Evolutionary conservation across 208 protist genomes (phyloP).

Genomic region (Leishmania braziliensis): DNA sequence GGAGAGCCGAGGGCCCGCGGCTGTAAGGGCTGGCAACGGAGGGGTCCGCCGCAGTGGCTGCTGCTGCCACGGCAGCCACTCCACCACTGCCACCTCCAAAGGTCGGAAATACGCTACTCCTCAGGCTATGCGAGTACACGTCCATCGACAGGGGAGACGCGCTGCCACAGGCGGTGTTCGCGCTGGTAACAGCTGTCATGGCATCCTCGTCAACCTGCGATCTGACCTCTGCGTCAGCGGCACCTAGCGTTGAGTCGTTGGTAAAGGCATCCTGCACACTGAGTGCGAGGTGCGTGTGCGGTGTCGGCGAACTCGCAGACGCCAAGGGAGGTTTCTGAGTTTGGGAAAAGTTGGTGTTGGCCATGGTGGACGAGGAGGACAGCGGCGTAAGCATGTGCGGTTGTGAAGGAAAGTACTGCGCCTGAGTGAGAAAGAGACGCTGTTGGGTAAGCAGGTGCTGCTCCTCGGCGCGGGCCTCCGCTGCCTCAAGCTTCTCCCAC

Average conservation of each 20-base stretch:
- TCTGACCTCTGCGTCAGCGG: conserved; percentile 6
- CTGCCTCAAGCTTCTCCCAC: conserved; percentile 44
- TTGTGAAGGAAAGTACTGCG: background rate
- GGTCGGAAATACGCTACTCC: background rate
- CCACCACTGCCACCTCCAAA: background rate
- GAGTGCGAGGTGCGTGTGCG: background rate
- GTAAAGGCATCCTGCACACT: background rate
- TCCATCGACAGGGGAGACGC: conserved; percentile 11
- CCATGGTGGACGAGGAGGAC: background rate
- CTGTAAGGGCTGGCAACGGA: conserved; percentile 3
- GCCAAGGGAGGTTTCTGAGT: background rate
- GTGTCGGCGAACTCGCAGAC: background rate
- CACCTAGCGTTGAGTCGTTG: background rate
- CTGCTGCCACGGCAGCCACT: background rate
- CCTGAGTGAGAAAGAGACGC: conserved; percentile 8
- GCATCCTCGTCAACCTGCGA: conserved; percentile 14
- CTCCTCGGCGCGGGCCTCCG: conserved; percentile 31
- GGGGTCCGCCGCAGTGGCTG: background rate
- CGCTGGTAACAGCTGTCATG: background rate
- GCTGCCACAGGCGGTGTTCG: background rate
- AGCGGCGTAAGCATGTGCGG: background rate
- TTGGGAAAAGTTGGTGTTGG: background rate
- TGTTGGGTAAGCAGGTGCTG: conserved; percentile 17
- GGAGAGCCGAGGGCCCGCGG: conserved; percentile 9
- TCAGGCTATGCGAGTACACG: background rate